Evolutionary conservation across 2,329 filamentous ascomycete genomes (phyloP), one percentile per base, ranked within the genome.

Genomic region (Elsinoe arachidis): DNA sequence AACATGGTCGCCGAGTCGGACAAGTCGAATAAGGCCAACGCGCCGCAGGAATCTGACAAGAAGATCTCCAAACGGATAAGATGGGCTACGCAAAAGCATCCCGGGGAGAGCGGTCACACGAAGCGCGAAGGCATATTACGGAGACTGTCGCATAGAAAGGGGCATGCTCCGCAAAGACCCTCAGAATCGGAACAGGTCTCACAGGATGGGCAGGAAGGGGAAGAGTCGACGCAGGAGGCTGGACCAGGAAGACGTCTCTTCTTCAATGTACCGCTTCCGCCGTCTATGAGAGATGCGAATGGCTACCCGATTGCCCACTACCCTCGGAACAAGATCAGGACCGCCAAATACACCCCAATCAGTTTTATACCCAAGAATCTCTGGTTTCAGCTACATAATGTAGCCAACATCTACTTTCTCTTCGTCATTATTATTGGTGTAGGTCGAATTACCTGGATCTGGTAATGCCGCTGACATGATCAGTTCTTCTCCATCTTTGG

Each of bases 401-500:
- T 99, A 67, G 93, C 93, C 68, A 99, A 99, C 72, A 86, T 97
- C 56, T 99, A 97, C 75, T 99, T 99, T 80, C 78, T 97, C 65
- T 96, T 97, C 74, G 81, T 92, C 66, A 91, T 96, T 69, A 95
- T 99, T 68, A 81, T 99, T 60, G 85, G 86, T 67, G 93, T 97
- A 85, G 79, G 91, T 80, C 57, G 37, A 15, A 12, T 30, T 15
- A 14, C 17, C 11, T 19, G 5, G 11, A 7, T 26, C 4, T 14
- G 19, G 55, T 39, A 17, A n/a, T 33, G 58, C 58, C 61, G 39
- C 55, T 55, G n/a, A 47, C 12, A 46, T 23, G 56, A 54, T 23
- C 74, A 97, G 93, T 88, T 95, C 69, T 97, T 97, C 74, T 85
- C 90, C 61, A 96, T 99, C 63, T 99, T 99, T 69, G 93, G 93